Evolutionary conservation across 257 asterid genomes (phyloP).

Genomic region (Capsicum baccatum): DNA sequence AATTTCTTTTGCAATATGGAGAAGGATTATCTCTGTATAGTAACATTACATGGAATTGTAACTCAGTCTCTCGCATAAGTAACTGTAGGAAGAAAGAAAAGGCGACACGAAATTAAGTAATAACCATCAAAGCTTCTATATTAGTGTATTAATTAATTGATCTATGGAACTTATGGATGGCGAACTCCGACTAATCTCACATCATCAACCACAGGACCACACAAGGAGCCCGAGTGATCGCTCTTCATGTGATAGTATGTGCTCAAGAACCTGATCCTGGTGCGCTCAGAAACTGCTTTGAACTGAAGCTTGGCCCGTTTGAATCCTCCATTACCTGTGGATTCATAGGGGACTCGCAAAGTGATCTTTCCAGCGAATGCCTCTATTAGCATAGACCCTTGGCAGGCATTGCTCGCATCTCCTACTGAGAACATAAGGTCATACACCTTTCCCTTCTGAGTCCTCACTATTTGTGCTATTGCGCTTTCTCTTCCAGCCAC

Average conservation of each 20-base stretch:
- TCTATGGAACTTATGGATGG: conserved; percentile 20
- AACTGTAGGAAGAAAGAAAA: conserved; percentile 19
- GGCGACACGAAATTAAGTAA: neutral
- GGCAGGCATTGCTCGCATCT: conserved; percentile 67
- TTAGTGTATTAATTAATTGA: neutral
- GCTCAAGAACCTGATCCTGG: conserved; percentile 75
- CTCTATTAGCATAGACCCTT: conserved; percentile 80
- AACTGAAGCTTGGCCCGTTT: conserved; percentile 59
- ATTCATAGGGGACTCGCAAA: conserved; percentile 57
- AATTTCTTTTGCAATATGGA: conserved; percentile 25
- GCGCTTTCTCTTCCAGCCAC: conserved; percentile 84
- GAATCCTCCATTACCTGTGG: conserved; percentile 71
- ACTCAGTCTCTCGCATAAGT: conserved; percentile 25
- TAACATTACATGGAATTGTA: neutral
- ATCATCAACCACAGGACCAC: conserved; percentile 88
- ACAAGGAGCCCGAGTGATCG: conserved; percentile 67
- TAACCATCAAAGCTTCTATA: neutral
- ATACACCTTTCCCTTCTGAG: conserved; percentile 47
- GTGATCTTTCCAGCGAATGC: conserved; percentile 52
- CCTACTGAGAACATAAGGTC: conserved; percentile 61
- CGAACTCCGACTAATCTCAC: conserved; percentile 60
- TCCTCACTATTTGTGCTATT: conserved; percentile 56
- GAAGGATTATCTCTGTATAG: neutral
- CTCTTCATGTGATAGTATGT: conserved; percentile 66
- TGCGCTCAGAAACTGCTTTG: conserved; percentile 43